These are phyloP conservation scores for Urochloa ruziziensis DNA, from an alignment of 176 grass and related monocot species.

Conservation along the genomic window DNA sequence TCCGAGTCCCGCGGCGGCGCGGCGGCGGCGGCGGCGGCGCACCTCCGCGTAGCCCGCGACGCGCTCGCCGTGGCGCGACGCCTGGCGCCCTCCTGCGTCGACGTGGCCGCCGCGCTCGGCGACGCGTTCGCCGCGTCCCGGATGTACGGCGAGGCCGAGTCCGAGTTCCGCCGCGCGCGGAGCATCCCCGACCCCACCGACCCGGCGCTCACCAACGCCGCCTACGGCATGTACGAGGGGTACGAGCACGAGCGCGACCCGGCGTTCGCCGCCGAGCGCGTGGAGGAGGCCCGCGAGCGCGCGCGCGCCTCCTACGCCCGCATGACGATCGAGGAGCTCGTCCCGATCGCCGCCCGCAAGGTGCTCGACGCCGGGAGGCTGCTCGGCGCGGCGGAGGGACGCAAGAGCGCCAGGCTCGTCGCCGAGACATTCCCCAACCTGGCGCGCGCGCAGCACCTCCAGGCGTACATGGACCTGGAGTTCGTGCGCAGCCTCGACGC, in stretches of 20 bases:
- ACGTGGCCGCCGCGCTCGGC: slow-evolving; percentile 8
- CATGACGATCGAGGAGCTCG: not conserved
- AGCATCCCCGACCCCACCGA: not conserved
- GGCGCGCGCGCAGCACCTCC: slow-evolving; percentile 19
- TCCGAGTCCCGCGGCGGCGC: not conserved
- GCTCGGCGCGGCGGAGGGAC: not conserved
- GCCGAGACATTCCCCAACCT: slow-evolving; percentile 5
- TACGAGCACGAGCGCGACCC: slow-evolving; percentile 1
- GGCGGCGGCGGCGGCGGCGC: no score
- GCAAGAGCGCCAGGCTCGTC: not conserved
- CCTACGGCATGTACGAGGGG: slow-evolving; percentile 8
- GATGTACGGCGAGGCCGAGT: slow-evolving; percentile 3
- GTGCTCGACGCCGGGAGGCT: not conserved
- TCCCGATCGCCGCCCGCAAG: not conserved
- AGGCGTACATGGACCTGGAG: slow-evolving; percentile 26
- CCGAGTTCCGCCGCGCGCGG: slow-evolving; percentile 5
- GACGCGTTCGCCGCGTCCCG: not conserved
- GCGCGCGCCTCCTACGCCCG: not conserved
- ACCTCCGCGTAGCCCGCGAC: slow-evolving; percentile 4
- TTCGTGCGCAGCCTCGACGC: slow-evolving; percentile 28
- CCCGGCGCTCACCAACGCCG: slow-evolving; percentile 17
- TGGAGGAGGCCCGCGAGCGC: not conserved
- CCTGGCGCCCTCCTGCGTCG: slow-evolving; percentile 37
- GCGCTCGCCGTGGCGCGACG: not conserved
- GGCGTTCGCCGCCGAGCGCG: not conserved